Base-by-base conservation (phyloP, 2,329 filamentous ascomycete species). In the Blumeria hordei region DNA sequence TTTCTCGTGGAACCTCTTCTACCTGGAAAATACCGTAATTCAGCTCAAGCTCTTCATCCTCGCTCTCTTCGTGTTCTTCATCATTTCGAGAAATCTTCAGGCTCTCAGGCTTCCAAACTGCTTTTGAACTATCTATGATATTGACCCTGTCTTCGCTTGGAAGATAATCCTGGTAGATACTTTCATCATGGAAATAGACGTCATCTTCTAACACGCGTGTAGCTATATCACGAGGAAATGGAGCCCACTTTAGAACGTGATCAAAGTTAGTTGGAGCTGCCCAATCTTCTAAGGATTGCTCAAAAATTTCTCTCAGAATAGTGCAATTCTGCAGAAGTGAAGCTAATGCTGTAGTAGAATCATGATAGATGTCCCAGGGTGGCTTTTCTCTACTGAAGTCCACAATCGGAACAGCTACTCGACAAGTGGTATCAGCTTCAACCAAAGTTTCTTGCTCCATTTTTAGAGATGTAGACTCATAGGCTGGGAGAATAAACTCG, bases 31-130 rank as follows among this genome's bases (percentile, higher is more conserved):
- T 28, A 4, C 21, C 21, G 21, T 28, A 28, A 28, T 28, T 28
- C 21, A 28, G 21, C 21, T 28, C 21, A 28, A 28, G 21, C 21
- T 28, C 64, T 54, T 70, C 60, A 57, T 69, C 61, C 57, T 70
- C 60, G 54, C 67, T 60, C 58, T 68, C 64, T 34, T 68, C 60
- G 54, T 67, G 60, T 59, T 68, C 64, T 34, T 68, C 62, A 53
- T 66, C 55, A 33, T 68, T 60, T 69, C 67, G 54, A 11, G 77
- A 61, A 14, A 75, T 65, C 16, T 67, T 66, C n/a, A 76, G 60
- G 0, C 71, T 70, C 3, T 69, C 66, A 1, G 65, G 67, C 59
- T 75, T 76, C 70, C 72, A 75, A 3, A 70, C 65, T 28, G 72
- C 60, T 3, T 62, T 61, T 5, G 67, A 65, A 35, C 70, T 69